Base-by-base conservation (phyloP, 2,329 filamentous ascomycete species). In the Fusarium citri region DNA sequence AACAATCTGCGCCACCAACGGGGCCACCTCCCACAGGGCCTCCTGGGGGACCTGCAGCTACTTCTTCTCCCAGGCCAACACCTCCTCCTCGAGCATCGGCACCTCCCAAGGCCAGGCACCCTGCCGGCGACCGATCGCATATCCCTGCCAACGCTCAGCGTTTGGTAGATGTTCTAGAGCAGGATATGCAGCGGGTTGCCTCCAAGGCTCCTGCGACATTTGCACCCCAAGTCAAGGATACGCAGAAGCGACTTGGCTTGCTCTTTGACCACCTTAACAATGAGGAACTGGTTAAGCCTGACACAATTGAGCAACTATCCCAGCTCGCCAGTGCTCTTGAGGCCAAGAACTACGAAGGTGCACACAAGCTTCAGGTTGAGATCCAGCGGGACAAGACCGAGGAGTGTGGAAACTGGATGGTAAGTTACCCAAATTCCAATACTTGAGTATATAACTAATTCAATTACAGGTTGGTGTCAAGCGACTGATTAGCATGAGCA, bases 181-280 rank as follows among this genome's bases (percentile, higher is more conserved):
- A 87, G 31, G 95, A 98, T 74, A 94, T 98, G 89, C 91, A 95
- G 74, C 92, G 94, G 34, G 92, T 99, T 58, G 94, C 94, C 64
- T 83, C 90, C 31, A 92, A 93, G 72, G 96, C 96, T 1, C 96
- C 96, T 20, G 85, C 91, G n/a, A 90, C 91, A 18, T 98, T 96
- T 82, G 91, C 93, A 68, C 87, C 90, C 16, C 94, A 98, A 78
- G 94, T 99, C 22, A 92, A 94, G 75, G 96, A 98, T 78, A 96
- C 94, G 4, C 93, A 97, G 79, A 97, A 97, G 82, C 90, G 96
- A 28, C 86, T 99, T 63, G 93, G 92, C 75, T 90, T 98, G 51
- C 84, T 99, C n/a, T 98, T 98, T 78, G 95, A 99, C 77, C 94
- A 98, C 79, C 85, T 99, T 48, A 99, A 98, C 86, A 98, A 98